Evolutionary conservation across 2,329 filamentous ascomycete species (phyloP).

Genomic region (Colletotrichum filicis): DNA sequence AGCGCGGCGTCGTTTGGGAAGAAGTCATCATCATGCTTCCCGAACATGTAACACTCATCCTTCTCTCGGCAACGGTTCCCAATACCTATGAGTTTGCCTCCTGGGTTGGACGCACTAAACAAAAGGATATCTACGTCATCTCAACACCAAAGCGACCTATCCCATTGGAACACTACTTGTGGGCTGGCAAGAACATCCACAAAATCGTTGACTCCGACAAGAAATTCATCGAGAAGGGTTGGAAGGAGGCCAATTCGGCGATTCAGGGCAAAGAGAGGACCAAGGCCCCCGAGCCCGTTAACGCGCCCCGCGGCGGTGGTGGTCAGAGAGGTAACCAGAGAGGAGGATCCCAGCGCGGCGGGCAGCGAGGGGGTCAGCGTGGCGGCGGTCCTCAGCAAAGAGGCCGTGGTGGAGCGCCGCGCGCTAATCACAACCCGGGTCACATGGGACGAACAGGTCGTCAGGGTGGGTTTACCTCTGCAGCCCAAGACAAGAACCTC

Average conservation of each 20-base stretch:
- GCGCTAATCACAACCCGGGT: slow-evolving; percentile 73
- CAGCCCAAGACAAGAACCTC: slow-evolving; percentile 93
- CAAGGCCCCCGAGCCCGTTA: slow-evolving; percentile 57
- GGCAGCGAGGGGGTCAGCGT: slow-evolving; percentile 59
- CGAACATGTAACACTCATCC: slow-evolving; percentile 93
- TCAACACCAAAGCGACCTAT: slow-evolving; percentile 96
- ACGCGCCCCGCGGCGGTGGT: slow-evolving; percentile 47
- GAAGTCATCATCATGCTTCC: slow-evolving; percentile 99
- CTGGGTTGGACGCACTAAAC: slow-evolving; percentile 97
- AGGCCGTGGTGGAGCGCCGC: slow-evolving; percentile 66
- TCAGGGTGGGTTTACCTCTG: slow-evolving; percentile 86
- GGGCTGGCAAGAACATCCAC: slow-evolving; percentile 91
- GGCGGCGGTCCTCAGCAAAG: slow-evolving; percentile 64
- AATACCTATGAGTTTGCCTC: slow-evolving; percentile 98
- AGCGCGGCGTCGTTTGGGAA: slow-evolving; percentile 98
- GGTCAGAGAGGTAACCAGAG: slow-evolving; percentile 48
- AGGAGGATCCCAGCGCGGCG: slow-evolving; percentile 52
- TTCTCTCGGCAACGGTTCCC: slow-evolving; percentile 94
- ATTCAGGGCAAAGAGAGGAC: slow-evolving; percentile 85
- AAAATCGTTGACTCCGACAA: slow-evolving; percentile 97
- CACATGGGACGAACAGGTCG: slow-evolving; percentile 92
- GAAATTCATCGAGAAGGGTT: slow-evolving; percentile 89
- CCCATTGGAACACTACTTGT: slow-evolving; percentile 94
- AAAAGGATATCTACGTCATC: slow-evolving; percentile 99
- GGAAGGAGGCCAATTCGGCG: slow-evolving; percentile 91